A percentile compares a stretch with the other conserved stretches of the same genome.
Evolutionary conservation across 2,329 filamentous ascomycete genomes (phyloP).

Genomic region (Beauveria caledonica): DNA sequence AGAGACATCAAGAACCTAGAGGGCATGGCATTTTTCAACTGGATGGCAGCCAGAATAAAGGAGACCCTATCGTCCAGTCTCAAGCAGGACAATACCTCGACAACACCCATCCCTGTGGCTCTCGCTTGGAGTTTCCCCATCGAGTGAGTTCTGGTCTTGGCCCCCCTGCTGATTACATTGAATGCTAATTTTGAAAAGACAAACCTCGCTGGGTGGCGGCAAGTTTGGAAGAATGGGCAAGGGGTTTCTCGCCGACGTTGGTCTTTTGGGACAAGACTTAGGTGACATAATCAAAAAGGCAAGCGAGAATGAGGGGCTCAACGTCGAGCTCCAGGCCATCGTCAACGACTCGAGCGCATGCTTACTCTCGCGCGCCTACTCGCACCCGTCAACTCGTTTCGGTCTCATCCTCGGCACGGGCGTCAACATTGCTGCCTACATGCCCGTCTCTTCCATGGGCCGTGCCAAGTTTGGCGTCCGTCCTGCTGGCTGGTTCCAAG

Average conservation of each 20-base stretch:
- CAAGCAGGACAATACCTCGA: conserved; percentile 27
- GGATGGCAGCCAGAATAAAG: conserved; percentile 55
- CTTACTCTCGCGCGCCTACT: conserved; percentile 55
- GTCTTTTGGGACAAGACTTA: conserved; percentile 51
- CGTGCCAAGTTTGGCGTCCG: conserved; percentile 48
- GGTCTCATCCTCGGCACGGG: conserved; percentile 61
- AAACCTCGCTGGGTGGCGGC: conserved; percentile 54
- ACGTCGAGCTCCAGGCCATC: conserved; percentile 51
- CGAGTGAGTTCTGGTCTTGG: conserved; percentile 41
- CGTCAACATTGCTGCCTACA: conserved; percentile 56
- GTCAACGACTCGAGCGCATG: conserved; percentile 62
- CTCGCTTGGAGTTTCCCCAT: conserved; percentile 64
- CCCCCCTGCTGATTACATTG: neutral
- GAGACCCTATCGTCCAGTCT: conserved; percentile 44
- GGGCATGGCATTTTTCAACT: conserved; percentile 56
- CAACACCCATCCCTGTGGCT: conserved; percentile 46
- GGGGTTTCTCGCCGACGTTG: conserved; percentile 51
- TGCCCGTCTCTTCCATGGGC: conserved; percentile 49
- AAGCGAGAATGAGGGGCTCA: conserved; percentile 41
- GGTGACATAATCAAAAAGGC: conserved; percentile 49
- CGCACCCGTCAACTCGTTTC: conserved; percentile 49
- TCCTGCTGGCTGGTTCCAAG: conserved; percentile 47
- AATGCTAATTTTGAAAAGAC: conserved; percentile 33
- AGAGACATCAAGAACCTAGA: conserved; percentile 46
- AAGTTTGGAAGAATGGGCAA: conserved; percentile 58